Conservation (phyloP, 805 yeast species). For the Lachancea lanzarotensis region DNA sequence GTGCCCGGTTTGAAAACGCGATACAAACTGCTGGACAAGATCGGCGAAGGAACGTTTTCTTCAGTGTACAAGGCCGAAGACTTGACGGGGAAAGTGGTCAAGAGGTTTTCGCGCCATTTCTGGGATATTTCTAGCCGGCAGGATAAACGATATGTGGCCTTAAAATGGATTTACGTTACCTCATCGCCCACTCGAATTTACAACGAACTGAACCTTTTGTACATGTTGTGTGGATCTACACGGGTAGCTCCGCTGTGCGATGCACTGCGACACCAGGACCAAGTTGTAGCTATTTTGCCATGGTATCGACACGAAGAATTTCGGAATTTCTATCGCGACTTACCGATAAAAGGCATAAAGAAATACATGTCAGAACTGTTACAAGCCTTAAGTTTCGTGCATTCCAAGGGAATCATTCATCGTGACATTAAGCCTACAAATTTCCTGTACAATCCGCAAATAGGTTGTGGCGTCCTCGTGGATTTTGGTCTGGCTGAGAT, state of each 20-base stretch:
- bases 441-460: slow-evolving; percentile 55
- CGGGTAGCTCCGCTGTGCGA: slow-evolving; percentile 87
- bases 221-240: slow-evolving; percentile 57
- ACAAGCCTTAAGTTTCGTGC: slow-evolving; percentile 62
- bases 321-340: slow-evolving; percentile 73
- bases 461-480: slow-evolving; percentile 76
- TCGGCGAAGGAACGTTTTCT: slow-evolving; percentile 90
- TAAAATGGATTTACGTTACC: slow-evolving; percentile 90
- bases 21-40: slow-evolving; percentile 33
- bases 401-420: slow-evolving; percentile 72
- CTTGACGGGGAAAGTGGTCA: slow-evolving; percentile 30
- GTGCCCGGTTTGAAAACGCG: slow-evolving; percentile 43
- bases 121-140: slow-evolving; percentile 14
- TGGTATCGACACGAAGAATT: slow-evolving; percentile 88
- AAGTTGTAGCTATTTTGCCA: slow-evolving; percentile 87
- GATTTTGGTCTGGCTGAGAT: slow-evolving; percentile 88
- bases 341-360: slow-evolving; percentile 74
- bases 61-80: slow-evolving; percentile 51
- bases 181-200: slow-evolving; percentile 88
- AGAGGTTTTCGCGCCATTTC: slow-evolving; percentile 25
- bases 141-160: slow-evolving; percentile 57
- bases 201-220: slow-evolving; percentile 77
- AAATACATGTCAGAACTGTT: slow-evolving; percentile 74
- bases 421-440: slow-evolving; percentile 88
- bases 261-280: slow-evolving; percentile 81